Conservation (phyloP, 2,329 filamentous ascomycete species). For the Claviceps maximensis region DNA sequence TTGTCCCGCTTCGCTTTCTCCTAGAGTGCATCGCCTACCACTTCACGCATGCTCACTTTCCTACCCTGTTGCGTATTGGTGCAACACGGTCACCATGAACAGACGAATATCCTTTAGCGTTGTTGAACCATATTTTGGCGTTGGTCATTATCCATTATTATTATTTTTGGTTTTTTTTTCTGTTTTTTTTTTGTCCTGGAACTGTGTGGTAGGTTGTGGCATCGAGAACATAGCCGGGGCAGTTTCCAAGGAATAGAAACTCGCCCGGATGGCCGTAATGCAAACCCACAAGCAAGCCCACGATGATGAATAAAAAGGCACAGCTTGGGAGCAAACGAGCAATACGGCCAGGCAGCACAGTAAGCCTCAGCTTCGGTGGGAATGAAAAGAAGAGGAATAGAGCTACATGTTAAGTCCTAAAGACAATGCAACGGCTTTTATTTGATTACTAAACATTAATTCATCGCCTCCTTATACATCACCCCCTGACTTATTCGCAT, state of each 20-base stretch:
- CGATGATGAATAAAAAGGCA: not conserved
- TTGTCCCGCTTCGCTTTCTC: conserved; percentile 35
- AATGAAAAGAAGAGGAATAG: not conserved
- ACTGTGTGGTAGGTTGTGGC: not conserved
- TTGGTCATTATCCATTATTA: not conserved
- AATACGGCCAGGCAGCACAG: not conserved
- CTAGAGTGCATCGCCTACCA: conserved; percentile 9
- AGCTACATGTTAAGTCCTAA: not conserved
- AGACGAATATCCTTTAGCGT: not conserved
- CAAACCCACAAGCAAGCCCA: not conserved
- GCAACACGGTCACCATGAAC: not conserved
- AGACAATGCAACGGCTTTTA: not conserved
- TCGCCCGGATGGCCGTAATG: not conserved
- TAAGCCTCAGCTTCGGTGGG: not conserved
- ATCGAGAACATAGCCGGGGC: not conserved
- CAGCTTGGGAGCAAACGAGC: not conserved
- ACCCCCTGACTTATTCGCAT: no score
- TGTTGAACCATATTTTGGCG: conserved; percentile 4
- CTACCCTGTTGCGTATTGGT: not conserved
- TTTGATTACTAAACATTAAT: not conserved
- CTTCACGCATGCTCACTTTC: not conserved
- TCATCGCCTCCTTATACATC: not conserved
- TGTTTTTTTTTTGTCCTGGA: not conserved
- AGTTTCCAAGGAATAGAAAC: not conserved
- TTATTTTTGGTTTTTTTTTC: not conserved